These are phyloP conservation scores for Cyclanthera cordifolia DNA, from an alignment of 306 rosid species.

Conservation along the genomic window DNA sequence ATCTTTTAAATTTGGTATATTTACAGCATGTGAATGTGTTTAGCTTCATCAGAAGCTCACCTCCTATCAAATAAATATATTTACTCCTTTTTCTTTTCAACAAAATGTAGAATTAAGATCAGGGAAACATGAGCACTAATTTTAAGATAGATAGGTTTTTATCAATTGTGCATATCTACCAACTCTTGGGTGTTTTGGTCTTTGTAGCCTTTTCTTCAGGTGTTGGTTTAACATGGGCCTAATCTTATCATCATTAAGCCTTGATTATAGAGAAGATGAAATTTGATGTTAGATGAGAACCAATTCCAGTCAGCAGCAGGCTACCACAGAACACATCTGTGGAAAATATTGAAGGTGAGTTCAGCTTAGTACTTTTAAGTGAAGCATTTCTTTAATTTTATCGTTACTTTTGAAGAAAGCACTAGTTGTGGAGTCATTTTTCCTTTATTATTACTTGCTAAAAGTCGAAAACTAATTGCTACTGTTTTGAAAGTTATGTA, in stretches of 20 bases:
- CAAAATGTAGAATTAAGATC: background rate
- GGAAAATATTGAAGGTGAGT: background rate
- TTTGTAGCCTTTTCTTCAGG: background rate
- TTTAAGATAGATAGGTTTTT: background rate
- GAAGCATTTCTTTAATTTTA: background rate
- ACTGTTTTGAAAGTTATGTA: background rate
- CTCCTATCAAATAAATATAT: constrained; percentile 1
- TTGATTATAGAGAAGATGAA: constrained; percentile 5
- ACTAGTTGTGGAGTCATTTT: background rate
- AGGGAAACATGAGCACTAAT: background rate
- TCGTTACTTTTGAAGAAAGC: background rate
- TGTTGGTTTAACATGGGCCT: background rate
- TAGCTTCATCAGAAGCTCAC: constrained; percentile 5
- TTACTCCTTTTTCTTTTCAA: background rate
- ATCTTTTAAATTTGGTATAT: background rate
- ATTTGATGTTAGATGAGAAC: background rate
- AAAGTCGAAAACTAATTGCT: background rate
- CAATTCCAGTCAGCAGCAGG: background rate
- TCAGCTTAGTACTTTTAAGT: background rate
- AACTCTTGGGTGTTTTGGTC: background rate
- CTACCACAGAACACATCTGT: background rate
- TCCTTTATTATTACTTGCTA: background rate
- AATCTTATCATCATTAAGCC: background rate
- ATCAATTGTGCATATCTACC: background rate
- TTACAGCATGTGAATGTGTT: background rate